These are phyloP conservation scores for Coprinopsis strossmayeri DNA, from an alignment of 768 basidiomycete species.

Conservation along the genomic window DNA sequence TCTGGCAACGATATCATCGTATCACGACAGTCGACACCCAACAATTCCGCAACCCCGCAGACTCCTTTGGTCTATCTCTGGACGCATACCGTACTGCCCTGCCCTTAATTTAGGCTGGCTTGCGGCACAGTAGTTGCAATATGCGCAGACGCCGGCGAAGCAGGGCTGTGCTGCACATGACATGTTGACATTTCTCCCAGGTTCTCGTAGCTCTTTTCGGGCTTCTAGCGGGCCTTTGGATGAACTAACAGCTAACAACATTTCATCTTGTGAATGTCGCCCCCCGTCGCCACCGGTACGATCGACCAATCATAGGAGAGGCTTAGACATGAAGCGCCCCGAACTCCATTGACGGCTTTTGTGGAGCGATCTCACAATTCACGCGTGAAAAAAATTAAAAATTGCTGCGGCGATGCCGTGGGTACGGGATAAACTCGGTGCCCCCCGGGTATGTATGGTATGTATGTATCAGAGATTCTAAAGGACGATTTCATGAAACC, in stretches of 20 bases:
- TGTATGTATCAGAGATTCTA: no score
- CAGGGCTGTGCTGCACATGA: no score
- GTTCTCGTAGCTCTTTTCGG: no score
- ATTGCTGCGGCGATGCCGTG: background rate
- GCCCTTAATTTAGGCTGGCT: no score
- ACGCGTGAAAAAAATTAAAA: background rate
- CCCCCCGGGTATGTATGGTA: background rate
- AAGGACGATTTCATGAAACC: background rate
- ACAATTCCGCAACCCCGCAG: constrained; percentile 15
- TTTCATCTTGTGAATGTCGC: no score
- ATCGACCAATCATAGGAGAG: background rate
- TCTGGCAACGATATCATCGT: no score
- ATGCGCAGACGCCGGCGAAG: no score
- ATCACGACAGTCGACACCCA: background rate
- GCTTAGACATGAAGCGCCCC: background rate
- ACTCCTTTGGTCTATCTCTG: background rate
- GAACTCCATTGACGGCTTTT: background rate
- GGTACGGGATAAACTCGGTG: background rate
- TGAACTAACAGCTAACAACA: no score
- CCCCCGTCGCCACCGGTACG: no score
- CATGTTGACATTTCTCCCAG: no score
- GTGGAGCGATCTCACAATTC: background rate
- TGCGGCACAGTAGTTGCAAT: no score
- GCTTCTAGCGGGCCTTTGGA: no score
- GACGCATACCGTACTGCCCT: background rate